Conservation (phyloP, 2,329 filamentous ascomycete species). For the Mariannaea elegans region DNA sequence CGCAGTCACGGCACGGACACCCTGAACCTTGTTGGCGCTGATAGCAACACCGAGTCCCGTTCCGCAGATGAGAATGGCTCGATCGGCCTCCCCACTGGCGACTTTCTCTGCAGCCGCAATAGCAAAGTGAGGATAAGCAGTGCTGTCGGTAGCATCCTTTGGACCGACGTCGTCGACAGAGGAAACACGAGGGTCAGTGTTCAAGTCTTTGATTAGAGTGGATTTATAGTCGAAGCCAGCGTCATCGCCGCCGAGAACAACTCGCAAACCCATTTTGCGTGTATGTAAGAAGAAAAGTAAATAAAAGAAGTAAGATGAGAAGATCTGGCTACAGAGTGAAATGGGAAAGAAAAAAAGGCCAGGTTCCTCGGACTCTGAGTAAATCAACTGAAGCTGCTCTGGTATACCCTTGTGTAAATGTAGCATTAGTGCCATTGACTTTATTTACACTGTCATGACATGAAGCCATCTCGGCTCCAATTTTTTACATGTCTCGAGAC, state of each 20-base stretch:
- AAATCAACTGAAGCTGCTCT: too few species aligned
- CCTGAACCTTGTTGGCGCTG: conserved; percentile 85
- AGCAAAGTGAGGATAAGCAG: conserved; percentile 81
- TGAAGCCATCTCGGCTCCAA: too few species aligned
- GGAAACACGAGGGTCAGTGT: conserved; percentile 69
- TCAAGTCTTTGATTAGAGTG: conserved; percentile 76
- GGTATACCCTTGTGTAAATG: too few species aligned
- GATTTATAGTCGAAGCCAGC: conserved; percentile 83
- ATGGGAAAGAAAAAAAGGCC: too few species aligned
- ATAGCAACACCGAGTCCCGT: conserved; percentile 88
- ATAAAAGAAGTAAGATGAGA: too few species aligned
- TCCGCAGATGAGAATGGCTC: conserved; percentile 83
- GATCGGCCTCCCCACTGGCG: conserved; percentile 71
- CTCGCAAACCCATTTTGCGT: conserved; percentile 14
- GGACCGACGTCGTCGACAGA: conserved; percentile 75
- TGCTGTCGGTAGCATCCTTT: conserved; percentile 72
- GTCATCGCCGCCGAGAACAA: conserved; percentile 49
- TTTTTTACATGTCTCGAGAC: too few species aligned
- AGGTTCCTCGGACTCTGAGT: too few species aligned
- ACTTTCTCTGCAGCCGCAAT: conserved; percentile 74
- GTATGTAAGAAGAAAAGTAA: background rate
- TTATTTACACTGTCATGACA: too few species aligned
- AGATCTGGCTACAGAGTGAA: too few species aligned
- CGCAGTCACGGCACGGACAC: conserved; percentile 83
- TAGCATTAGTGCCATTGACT: too few species aligned